Base-by-base conservation (phyloP, 768 basidiomycete species). In the Strobilomyces confusus region DNA sequence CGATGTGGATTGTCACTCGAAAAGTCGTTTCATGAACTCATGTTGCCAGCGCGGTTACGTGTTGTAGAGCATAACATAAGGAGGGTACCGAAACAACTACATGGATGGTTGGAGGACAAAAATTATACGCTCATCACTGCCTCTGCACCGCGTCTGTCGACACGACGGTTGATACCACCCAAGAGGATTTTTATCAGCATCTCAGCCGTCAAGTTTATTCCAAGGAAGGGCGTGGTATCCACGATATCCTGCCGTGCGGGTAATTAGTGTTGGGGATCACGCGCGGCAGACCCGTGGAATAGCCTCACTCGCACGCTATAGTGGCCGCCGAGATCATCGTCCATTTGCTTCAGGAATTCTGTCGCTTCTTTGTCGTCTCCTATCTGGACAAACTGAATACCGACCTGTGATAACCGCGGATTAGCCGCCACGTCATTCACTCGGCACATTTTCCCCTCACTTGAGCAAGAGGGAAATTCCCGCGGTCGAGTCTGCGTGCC, bases 311-410 rank as follows among this genome's bases (percentile, higher is more conserved):
- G 73, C 17, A 82, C 70, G 22, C 68, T 63, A 59, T 79, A 67
- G 6, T 52, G 69, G 2, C 55, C 57, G 13, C 73, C 59, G 33
- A 89, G 67, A 12, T 73, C 78, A 58, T 87, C 78, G 58, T 89
- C 88, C 13, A 89, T 72, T 49, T 78, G 69, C 51, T 73, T 64
- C 42, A 82, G 72, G 59, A 64, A 85, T 60, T 68, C 69, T 3
- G 74, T 58, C 42, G 82, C 72, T 54, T 63, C 42, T 47, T 58
- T 33, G 52, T 63, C 59, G 63, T 79, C 65, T 5, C 87, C 87
- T 33, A 90, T 80, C 65, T 89, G 88, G 1, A 90, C 78, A 47
- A 90, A 86, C 57, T 87, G 85, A 25, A 87, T 78, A 0, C 86
- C 83, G 17, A 87, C 72, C 78, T 87, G 63, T 23, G 55, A 42